phyloP scores from a whole-genome alignment of 148 eudicot species.

The Oxyria digyna region DNA sequence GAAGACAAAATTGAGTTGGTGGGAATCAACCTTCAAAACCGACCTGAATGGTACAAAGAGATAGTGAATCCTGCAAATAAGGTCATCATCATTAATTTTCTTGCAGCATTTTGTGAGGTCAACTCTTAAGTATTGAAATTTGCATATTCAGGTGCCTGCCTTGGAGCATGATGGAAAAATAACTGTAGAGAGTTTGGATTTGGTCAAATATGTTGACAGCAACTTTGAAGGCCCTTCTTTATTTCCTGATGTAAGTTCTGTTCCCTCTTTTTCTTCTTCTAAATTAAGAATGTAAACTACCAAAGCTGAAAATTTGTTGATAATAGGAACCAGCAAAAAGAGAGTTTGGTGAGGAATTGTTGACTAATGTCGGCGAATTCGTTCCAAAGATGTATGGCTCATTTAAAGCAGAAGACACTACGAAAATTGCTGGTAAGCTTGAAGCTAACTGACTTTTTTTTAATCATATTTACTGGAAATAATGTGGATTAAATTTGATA shows the following conservation, averaged over 20 bases:
- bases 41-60: slow-evolving; percentile 80
- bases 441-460: neutral
- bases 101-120: neutral
- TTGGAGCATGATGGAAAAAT: slow-evolving; percentile 57
- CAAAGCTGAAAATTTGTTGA: too few species aligned
- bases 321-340: slow-evolving; percentile 63
- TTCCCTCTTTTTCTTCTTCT: neutral
- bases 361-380: slow-evolving; percentile 31
- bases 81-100: slow-evolving; percentile 17
- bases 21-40: slow-evolving; percentile 17
- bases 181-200: slow-evolving; percentile 60
- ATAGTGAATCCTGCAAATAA: slow-evolving; percentile 64
- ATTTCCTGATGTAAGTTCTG: slow-evolving; percentile 41
- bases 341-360: slow-evolving; percentile 53
- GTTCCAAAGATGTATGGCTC: slow-evolving; percentile 13
- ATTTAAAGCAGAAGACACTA: slow-evolving; percentile 35
- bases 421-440: slow-evolving; percentile 35
- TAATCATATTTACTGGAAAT: neutral
- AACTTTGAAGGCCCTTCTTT: slow-evolving; percentile 73
- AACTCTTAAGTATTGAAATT: too few species aligned
- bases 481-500: neutral
- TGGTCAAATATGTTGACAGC: slow-evolving; percentile 47
- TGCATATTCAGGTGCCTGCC: slow-evolving; percentile 42
- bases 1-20: slow-evolving; percentile 19
- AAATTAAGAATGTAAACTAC: neutral